These are phyloP conservation scores for Cercospora nicotianae DNA, from an alignment of 2,329 filamentous ascomycete genomes.

Conservation along the genomic window DNA sequence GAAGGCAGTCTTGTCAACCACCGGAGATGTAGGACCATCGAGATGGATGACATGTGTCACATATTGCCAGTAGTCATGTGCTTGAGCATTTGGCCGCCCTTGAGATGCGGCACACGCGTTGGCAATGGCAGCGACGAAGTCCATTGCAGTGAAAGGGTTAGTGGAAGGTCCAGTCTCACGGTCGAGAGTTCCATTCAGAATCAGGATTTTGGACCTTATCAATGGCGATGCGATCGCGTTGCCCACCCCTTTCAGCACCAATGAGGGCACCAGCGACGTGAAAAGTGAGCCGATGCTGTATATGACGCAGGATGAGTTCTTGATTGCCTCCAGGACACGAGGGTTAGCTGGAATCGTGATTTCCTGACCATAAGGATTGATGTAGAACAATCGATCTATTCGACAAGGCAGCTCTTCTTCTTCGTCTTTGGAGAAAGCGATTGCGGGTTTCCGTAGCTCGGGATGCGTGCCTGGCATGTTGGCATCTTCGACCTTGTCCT, in stretches of 20 bases:
- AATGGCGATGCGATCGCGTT: constrained; percentile 54
- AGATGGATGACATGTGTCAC: constrained; percentile 84
- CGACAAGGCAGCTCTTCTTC: constrained; percentile 74
- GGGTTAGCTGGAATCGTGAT: constrained; percentile 83
- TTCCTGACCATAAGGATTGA: constrained; percentile 97
- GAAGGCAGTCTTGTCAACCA: constrained; percentile 67
- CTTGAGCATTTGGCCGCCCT: constrained; percentile 37
- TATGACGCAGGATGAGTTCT: constrained; percentile 66
- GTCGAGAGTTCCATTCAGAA: constrained; percentile 80
- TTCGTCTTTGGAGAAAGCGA: constrained; percentile 73
- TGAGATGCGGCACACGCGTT: constrained; percentile 71
- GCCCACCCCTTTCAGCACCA: constrained; percentile 76
- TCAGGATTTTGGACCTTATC: constrained; percentile 71
- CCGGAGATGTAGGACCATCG: constrained; percentile 68
- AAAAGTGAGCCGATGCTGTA: constrained; percentile 95
- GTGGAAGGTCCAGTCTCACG: constrained; percentile 76
- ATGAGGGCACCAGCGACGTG: constrained; percentile 80
- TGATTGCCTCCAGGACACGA: constrained; percentile 69
- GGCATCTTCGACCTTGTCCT: constrained; percentile 73
- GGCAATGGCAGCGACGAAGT: constrained; percentile 80
- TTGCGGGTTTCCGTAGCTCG: constrained; percentile 75
- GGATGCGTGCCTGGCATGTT: constrained; percentile 80
- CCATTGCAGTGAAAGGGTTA: constrained; percentile 67
- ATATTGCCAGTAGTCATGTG: constrained; percentile 62
- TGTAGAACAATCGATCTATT: constrained; percentile 89